phyloP scores from a whole-genome alignment of 1,284 basidiomycete genomes.

The Rhodotorula mucilaginosa region DNA sequence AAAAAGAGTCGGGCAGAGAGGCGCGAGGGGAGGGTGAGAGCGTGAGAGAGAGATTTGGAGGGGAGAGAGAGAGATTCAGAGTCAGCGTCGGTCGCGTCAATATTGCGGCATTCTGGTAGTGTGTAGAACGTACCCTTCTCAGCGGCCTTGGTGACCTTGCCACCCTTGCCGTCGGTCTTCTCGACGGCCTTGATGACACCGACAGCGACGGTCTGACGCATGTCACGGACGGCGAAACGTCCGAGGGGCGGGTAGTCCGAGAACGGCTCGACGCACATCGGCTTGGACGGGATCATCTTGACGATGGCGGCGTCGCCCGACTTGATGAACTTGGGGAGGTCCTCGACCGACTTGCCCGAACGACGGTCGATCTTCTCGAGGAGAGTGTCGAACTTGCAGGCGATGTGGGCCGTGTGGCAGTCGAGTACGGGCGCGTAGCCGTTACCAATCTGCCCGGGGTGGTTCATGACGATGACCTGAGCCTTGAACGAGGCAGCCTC shows the following conservation, averaged over 20 bases:
- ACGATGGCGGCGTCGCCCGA: conserved; percentile 87
- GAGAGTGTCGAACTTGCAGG: conserved; percentile 95
- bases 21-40: too few relatives aligned
- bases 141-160: conserved; percentile 83
- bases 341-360: conserved; percentile 88
- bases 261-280: conserved; percentile 63
- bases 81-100: too few relatives aligned
- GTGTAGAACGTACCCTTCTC: conserved; percentile 61
- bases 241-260: conserved; percentile 89
- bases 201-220: conserved; percentile 81
- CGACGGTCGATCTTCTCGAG: conserved; percentile 98
- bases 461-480: conserved; percentile 99
- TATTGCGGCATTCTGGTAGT: too few relatives aligned
- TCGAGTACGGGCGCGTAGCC: conserved; percentile 98
- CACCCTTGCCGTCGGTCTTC: conserved; percentile 79
- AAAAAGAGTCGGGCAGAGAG: too few relatives aligned
- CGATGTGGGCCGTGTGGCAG: conserved; percentile 98
- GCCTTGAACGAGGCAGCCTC: conserved; percentile 99
- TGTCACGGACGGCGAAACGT: conserved; percentile 74
- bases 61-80: too few relatives aligned
- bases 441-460: conserved; percentile 99
- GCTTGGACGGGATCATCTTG: conserved; percentile 82
- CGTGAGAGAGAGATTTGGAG: too few relatives aligned
- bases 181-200: conserved; percentile 85
- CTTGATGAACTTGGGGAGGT: conserved; percentile 93